Evolutionary conservation across 2,329 filamentous ascomycete species (phyloP).

Genomic region (Alternaria sp.): DNA sequence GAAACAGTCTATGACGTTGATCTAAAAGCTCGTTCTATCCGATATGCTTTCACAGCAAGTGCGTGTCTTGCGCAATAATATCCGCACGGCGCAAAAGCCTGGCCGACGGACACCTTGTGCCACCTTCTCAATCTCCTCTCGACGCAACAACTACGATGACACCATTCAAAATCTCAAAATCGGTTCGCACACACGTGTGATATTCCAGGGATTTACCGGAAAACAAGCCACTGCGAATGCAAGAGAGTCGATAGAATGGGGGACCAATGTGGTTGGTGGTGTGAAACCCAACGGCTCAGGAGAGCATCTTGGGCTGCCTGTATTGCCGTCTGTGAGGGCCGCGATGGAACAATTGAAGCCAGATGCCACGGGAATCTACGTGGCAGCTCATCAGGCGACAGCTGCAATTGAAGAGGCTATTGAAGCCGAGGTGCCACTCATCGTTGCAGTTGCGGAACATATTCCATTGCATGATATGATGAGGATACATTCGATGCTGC

Average conservation of each 20-base stretch:
- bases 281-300: constrained; percentile 76
- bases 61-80: constrained; percentile 18
- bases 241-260: constrained; percentile 78
- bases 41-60: constrained; percentile 28
- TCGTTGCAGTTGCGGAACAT: constrained; percentile 82
- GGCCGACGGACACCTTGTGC: constrained; percentile 19
- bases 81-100: constrained; percentile 3
- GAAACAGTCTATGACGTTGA: constrained; percentile 17
- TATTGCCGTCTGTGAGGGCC: constrained; percentile 73
- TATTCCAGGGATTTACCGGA: constrained; percentile 78
- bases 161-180: constrained; percentile 74
- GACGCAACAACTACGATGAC: constrained; percentile 62
- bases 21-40: constrained; percentile 8
- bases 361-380: constrained; percentile 81
- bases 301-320: constrained; percentile 76
- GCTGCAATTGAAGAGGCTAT: constrained; percentile 82
- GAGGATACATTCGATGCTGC: constrained; percentile 74
- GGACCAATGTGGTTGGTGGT: constrained; percentile 81
- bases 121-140: constrained; percentile 41
- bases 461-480: constrained; percentile 82
- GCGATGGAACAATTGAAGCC: constrained; percentile 76
- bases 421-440: constrained; percentile 78
- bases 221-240: constrained; percentile 77
- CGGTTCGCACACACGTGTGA: constrained; percentile 70
- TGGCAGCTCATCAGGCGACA: constrained; percentile 77